Conservation (phyloP, 768 basidiomycete species). For the Mycena polygramma region DNA sequence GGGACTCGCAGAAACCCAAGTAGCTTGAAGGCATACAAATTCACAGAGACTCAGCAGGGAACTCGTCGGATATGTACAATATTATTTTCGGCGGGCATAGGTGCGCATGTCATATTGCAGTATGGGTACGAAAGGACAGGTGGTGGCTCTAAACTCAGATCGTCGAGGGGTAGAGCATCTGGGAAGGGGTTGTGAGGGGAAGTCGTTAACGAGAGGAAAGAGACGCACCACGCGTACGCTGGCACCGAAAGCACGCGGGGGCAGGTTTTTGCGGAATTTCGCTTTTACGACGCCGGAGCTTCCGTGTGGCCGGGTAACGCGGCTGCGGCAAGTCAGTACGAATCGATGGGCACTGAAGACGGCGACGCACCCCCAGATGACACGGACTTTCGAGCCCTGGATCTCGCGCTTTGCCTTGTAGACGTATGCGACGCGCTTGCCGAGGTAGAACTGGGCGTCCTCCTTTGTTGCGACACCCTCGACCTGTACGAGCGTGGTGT, state of each 20-base stretch:
- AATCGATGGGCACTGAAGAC: neutral
- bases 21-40: too few relatives aligned
- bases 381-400: slow-evolving; percentile 94
- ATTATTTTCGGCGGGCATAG: neutral
- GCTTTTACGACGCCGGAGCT: slow-evolving; percentile 96
- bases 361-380: slow-evolving; percentile 93
- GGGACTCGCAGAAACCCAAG: too few relatives aligned
- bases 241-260: slow-evolving; percentile 94
- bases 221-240: slow-evolving; percentile 87
- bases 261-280: slow-evolving; percentile 96
- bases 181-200: slow-evolving; percentile 9
- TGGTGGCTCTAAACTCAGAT: slow-evolving; percentile 65
- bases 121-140: slow-evolving; percentile 52
- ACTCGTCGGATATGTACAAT: neutral
- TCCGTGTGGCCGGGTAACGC: slow-evolving; percentile 94
- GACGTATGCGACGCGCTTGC: slow-evolving; percentile 99
- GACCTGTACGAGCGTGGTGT: slow-evolving; percentile 96
- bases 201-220: neutral
- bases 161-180: slow-evolving; percentile 96
- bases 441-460: slow-evolving; percentile 98
- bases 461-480: slow-evolving; percentile 95
- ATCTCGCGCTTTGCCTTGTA: slow-evolving; percentile 97
- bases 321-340: slow-evolving; percentile 58
- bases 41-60: neutral
- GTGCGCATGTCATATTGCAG: slow-evolving; percentile 60